A percentile compares a stretch with the other conserved stretches of the same genome.
phyloP scores from a whole-genome alignment of 2,329 filamentous ascomycete genomes.

The Botrytis squamosa region DNA sequence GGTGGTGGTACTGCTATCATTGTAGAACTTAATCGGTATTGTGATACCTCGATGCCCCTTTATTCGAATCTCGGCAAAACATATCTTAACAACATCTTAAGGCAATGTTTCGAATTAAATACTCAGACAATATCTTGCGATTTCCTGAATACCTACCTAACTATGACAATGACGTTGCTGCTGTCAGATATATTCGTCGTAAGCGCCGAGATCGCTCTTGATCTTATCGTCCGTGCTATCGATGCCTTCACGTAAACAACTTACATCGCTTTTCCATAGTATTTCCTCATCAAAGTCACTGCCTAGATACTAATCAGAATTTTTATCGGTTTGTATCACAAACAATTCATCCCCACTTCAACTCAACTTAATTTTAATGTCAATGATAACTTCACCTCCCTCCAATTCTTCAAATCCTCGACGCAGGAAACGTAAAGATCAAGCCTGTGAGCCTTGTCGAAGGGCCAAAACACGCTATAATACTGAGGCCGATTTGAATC shows the following conservation, averaged over 20 bases:
- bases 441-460: slow-evolving; percentile 6
- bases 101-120: background rate
- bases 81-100: background rate
- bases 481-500: too few relatives aligned
- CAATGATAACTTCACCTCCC: background rate
- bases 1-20: background rate
- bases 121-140: background rate
- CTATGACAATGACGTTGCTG: background rate
- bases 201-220: background rate
- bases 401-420: background rate
- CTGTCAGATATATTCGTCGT: background rate
- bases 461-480: slow-evolving; percentile 7
- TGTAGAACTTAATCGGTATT: accelerated
- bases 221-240: background rate
- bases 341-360: background rate
- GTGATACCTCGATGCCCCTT: background rate
- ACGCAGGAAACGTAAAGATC: slow-evolving; percentile 13
- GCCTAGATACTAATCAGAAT: background rate
- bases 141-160: background rate
- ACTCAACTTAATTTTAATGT: background rate
- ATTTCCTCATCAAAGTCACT: background rate
- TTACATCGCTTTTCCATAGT: background rate
- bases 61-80: background rate
- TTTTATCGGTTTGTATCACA: background rate
- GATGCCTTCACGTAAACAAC: background rate